Evolutionary conservation across 2,329 filamentous ascomycete species (phyloP).

Genomic region (Aspergillus amoenus): DNA sequence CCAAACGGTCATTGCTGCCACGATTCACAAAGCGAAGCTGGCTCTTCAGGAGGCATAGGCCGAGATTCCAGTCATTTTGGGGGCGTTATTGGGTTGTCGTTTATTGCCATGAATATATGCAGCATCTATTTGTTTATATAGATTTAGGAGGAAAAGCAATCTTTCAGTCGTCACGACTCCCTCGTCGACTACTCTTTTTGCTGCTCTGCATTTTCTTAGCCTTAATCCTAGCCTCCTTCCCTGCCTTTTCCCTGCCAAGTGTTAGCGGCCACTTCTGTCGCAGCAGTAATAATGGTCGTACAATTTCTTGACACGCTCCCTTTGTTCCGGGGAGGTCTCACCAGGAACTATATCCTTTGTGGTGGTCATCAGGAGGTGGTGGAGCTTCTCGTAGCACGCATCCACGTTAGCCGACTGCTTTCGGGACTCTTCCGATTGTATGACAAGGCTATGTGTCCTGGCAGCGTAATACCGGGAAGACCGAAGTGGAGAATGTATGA

Average conservation of each 20-base stretch:
- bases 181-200: slow-evolving; percentile 59
- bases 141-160: slow-evolving; percentile 17
- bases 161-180: slow-evolving; percentile 38
- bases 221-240: slow-evolving; percentile 58
- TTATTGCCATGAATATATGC: slow-evolving; percentile 7
- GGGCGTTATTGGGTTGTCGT: slow-evolving; percentile 25
- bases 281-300: slow-evolving; percentile 29
- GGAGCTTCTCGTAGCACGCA: slow-evolving; percentile 58
- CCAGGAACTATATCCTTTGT: slow-evolving; percentile 55
- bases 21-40: slow-evolving; percentile 35
- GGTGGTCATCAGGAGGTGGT: slow-evolving; percentile 53
- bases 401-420: slow-evolving; percentile 62
- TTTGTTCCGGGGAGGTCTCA: slow-evolving; percentile 59
- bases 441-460: slow-evolving; percentile 55
- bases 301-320: slow-evolving; percentile 55
- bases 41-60: slow-evolving; percentile 24
- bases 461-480: slow-evolving; percentile 56
- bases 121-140: slow-evolving; percentile 2
- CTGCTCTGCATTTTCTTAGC: slow-evolving; percentile 61
- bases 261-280: background rate
- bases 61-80: slow-evolving; percentile 3
- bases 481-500: slow-evolving; percentile 54
- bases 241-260: slow-evolving; percentile 51
- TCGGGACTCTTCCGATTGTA: slow-evolving; percentile 63
- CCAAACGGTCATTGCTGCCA: slow-evolving; percentile 50